These are phyloP conservation scores for Vitis hybrid DNA, from an alignment of 177 flowering plant genomes.

Conservation along the genomic window DNA sequence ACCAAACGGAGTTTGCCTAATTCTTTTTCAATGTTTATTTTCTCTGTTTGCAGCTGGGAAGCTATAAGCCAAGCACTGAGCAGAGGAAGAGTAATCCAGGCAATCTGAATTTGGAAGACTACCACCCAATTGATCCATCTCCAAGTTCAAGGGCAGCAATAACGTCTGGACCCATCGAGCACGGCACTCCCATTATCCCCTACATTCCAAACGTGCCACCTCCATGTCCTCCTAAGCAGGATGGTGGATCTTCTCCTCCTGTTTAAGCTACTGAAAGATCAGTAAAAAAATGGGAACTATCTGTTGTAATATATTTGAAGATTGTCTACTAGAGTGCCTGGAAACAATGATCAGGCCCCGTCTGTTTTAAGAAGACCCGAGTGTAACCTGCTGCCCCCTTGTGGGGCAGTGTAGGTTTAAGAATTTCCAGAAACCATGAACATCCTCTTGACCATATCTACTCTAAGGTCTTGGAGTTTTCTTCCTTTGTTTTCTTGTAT, in stretches of 20 bases:
- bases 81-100: neutral
- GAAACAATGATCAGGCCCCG: neutral
- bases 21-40: neutral
- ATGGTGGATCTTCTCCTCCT: neutral
- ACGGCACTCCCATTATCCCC: conserved; percentile 1
- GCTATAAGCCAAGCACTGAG: neutral
- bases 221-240: neutral
- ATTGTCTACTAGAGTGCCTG: no score
- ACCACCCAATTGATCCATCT: neutral
- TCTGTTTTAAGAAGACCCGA: no score
- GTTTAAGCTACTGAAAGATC: neutral
- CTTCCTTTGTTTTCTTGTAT: no score
- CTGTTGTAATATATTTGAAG: no score
- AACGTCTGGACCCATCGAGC: conserved; percentile 5
- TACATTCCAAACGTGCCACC: conserved; percentile 5
- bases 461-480: no score
- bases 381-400: no score
- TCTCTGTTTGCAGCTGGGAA: neutral
- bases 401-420: no score
- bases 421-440: no score
- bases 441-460: no score
- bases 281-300: no score
- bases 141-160: conserved; percentile 8
- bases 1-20: neutral
- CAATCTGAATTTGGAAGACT: neutral